Evolutionary conservation across 192 early-diverging fungal genomes (phyloP).

Genomic region (Fimicolochytrium jonesii): DNA sequence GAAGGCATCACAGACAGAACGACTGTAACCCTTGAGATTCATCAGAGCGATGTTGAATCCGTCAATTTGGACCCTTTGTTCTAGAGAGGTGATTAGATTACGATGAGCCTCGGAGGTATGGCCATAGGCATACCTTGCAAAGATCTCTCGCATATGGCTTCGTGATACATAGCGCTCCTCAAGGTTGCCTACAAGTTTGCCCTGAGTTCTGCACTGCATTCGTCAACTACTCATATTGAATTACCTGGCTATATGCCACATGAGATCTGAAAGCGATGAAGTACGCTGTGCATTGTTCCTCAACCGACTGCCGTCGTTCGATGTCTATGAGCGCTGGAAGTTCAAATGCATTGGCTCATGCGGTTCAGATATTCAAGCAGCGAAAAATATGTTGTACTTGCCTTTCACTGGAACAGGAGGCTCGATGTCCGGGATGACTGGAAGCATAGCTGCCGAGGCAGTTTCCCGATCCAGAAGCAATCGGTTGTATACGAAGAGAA

Average conservation of each 20-base stretch:
- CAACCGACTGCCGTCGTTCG: too few species aligned
- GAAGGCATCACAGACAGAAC: slow-evolving; percentile 14
- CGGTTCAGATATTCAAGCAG: too few species aligned
- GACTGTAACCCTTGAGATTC: slow-evolving; percentile 31
- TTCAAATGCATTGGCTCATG: too few species aligned
- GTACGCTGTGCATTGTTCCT: slow-evolving; percentile 2
- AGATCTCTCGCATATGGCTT: slow-evolving; percentile 6
- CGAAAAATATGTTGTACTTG: not conserved
- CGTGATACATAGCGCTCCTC: slow-evolving; percentile 1
- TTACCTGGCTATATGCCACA: slow-evolving; percentile 5
- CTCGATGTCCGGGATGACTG: slow-evolving; percentile 16
- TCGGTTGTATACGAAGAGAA: slow-evolving; percentile 24
- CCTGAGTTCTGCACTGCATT: not conserved
- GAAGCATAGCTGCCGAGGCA: not conserved
- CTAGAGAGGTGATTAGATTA: slow-evolving; percentile 1
- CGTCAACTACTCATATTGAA: not conserved
- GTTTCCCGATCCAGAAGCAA: slow-evolving; percentile 1
- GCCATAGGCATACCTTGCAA: not conserved
- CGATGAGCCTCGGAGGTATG: not conserved
- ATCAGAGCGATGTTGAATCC: slow-evolving; percentile 31
- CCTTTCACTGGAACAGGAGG: slow-evolving; percentile 24
- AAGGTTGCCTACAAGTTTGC: not conserved
- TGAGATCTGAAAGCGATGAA: slow-evolving; percentile 22
- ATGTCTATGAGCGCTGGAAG: too few species aligned
- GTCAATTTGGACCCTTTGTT: slow-evolving; percentile 34